Conservation (phyloP, 257 asterid genomes). For the Echium plantagineum region DNA sequence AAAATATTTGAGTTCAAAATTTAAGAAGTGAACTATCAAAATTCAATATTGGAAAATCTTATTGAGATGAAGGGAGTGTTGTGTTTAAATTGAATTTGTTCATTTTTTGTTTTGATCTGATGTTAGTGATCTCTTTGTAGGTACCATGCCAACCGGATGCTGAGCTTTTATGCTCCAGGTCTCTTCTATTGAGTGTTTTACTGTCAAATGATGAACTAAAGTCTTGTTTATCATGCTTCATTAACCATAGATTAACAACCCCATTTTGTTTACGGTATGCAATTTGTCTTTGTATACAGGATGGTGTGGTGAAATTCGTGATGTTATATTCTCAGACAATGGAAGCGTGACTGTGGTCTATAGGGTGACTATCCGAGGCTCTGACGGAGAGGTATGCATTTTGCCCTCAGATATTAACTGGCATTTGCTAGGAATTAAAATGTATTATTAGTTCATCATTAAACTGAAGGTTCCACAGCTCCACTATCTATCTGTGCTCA, state of each 20-base stretch:
- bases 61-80: no score
- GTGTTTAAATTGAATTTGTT: no score
- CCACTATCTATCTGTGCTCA: no score
- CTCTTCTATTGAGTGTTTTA: not conserved
- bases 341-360: conserved; percentile 3
- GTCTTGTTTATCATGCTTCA: not conserved
- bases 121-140: not conserved
- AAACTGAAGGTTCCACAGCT: no score
- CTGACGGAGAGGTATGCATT: not conserved
- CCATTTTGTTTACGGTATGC: not conserved
- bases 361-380: not conserved
- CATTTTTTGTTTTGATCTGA: not conserved
- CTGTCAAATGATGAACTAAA: not conserved
- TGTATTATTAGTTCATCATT: no score
- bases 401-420: no score
- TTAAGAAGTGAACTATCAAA: no score
- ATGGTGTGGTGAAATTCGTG: not conserved
- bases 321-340: conserved; percentile 4
- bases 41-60: no score
- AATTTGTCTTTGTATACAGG: not conserved
- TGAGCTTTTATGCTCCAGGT: conserved; percentile 5
- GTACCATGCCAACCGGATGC: conserved; percentile 3
- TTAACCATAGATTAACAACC: not conserved
- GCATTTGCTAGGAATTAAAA: no score
- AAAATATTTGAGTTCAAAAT: no score